These are phyloP conservation scores for Monosporascus sp. DNA, from an alignment of 2,329 filamentous ascomycete species.

Conservation along the genomic window DNA sequence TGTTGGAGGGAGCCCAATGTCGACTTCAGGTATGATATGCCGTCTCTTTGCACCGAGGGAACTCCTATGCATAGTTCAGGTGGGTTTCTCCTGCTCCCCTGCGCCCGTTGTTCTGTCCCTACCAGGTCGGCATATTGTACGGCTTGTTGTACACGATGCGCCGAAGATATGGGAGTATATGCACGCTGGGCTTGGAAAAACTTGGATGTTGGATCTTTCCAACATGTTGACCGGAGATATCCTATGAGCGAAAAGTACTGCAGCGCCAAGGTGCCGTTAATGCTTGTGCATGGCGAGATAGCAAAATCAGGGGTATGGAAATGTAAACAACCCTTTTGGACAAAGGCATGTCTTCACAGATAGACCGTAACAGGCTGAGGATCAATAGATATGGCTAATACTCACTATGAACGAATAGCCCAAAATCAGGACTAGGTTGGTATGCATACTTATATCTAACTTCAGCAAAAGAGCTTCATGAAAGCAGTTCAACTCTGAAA, in stretches of 20 bases:
- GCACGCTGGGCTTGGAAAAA: conserved; percentile 16
- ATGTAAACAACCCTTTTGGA: neutral
- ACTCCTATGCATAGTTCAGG: conserved; percentile 19
- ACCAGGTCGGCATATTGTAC: conserved; percentile 7
- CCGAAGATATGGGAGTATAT: conserved; percentile 12
- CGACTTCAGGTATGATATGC: conserved; percentile 16
- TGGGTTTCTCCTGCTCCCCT: neutral
- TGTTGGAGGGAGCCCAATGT: conserved; percentile 18
- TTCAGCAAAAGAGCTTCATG: neutral
- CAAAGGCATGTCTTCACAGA: neutral
- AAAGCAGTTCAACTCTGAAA: neutral
- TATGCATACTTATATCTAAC: neutral
- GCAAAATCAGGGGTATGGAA: neutral
- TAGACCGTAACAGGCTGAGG: neutral
- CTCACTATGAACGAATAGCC: neutral
- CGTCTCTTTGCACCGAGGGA: conserved; percentile 13
- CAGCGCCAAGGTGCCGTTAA: neutral
- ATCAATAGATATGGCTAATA: neutral
- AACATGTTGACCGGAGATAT: conserved; percentile 13
- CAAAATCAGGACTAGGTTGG: neutral
- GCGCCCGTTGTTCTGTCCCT: neutral
- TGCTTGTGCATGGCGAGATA: neutral
- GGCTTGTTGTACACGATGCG: conserved; percentile 14
- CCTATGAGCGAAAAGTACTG: conserved; percentile 13
- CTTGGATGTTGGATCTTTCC: conserved; percentile 17